Base-by-base conservation (phyloP, 129 eudicot genomes). In the Tanacetum coccineum region DNA sequence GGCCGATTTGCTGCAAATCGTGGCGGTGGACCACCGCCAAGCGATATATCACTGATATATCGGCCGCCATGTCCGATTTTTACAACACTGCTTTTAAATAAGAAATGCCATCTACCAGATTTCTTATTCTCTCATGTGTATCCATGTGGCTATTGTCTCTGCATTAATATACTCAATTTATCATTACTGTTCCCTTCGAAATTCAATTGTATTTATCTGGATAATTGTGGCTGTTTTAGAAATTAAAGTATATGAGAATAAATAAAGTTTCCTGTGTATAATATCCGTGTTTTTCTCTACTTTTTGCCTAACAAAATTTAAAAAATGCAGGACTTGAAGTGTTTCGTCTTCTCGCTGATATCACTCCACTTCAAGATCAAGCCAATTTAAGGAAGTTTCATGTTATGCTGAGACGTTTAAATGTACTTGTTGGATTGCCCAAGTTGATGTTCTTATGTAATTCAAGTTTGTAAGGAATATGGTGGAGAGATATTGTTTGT, bases 331-430 rank as follows among this genome's bases (percentile, higher is more conserved):
- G 98, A 93, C 75, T 76, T 93, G 82, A 93, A 93, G 84, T 93
- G 96, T 71, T 93, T 93, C 20, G 98, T 93, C 67, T 93, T 93
- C 83, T 91, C 94, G 8, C 84, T 87, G 32, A 91, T 91, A 70
- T 85, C 96, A 8, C 87, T 91, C 64, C 98, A 93, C 78, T 93
- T 93, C 89, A 93, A 93, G 84, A 88, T 93, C 84, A 93, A 93
- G 78, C 98, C 98, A 42, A 92, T 92, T 10, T 92, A 81, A 76
- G 70, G 70, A 50, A 25, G 11, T 11, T 10, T 6, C 18, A 4
- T 21, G 64, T 28, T 26, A 58, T 17, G 19, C 9, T 47, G 58
- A 20, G 45, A 70, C 62, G 59, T 58, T 75, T 59, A 9, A 50
- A 9, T 20, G 25, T 15, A 28, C 57, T 59, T 58, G 55, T 67